Base-by-base conservation (phyloP, 2,329 filamentous ascomycete genomes). In the Fusarium begoniae region DNA sequence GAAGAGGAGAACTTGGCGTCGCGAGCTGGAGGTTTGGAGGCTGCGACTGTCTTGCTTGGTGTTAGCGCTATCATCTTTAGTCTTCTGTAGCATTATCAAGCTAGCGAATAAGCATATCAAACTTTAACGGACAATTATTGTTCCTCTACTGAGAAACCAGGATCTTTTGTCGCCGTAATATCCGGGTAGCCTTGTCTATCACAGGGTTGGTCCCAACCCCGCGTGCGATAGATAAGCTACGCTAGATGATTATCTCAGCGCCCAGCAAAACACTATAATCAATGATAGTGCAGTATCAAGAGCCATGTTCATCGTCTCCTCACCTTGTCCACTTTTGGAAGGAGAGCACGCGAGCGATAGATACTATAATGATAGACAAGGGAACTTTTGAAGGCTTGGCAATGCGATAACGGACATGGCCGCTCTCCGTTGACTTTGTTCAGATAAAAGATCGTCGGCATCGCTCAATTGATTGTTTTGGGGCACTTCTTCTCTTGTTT, bases 321-420 rank as follows among this genome's bases (percentile, higher is more conserved):
- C 15, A 37, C 32, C 51, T 61, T 72, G 15, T 47, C 63, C 37
- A 64, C 58, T 67, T 64, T 65, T 55, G 63, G 70, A 64, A 72
- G 69, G 69, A 72, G 70, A 63, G 43, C 61, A 70, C 66, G 15
- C 61, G 66, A 70, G 41, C 35, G 32, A 35, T 28, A 40, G 51
- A 56, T 43, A 54, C 22, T 26, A 28, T 45, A 30, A 38, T 32
- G 32, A 69, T 43, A 48, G 54, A 61, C 18, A 12, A 20, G 32
- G 64, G 70, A 55, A 72, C 68, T 61, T 72, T 73, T 72, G 64
- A 55, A 48, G 30, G 40, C 70, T 72, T 72, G 55, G 59, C 64
- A 28, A 32, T 45, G 51, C 47, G 64, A 72, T 69, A 69, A 69
- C 64, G 69, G 70, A 65, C 44, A 60, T 38, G 41, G 54, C 51